These are phyloP conservation scores for Solanum corneliomulleri DNA, from an alignment of 257 asterid genomes.

Conservation along the genomic window DNA sequence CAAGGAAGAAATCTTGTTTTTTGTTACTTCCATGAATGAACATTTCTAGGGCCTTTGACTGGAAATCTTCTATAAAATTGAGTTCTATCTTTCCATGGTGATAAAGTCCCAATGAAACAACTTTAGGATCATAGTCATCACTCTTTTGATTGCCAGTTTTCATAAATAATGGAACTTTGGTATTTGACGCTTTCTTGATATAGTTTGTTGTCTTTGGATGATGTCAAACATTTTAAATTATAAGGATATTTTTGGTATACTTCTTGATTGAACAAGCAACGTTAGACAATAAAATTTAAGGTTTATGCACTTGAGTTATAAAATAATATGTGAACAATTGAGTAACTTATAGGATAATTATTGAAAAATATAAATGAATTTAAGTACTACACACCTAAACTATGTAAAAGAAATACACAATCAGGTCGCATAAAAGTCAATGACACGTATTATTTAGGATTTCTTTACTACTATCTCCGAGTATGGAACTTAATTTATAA, in stretches of 20 bases:
- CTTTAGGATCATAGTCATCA: conserved; percentile 1
- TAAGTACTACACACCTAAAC: neutral
- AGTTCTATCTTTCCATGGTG: conserved; percentile 11
- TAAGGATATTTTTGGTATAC: neutral
- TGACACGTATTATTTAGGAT: neutral
- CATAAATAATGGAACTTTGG: conserved; percentile 1
- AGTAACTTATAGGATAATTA: neutral
- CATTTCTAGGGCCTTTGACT: neutral
- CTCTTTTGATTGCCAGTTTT: neutral
- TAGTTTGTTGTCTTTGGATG: neutral
- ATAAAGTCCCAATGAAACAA: conserved; percentile 21
- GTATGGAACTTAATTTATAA: too few relatives aligned
- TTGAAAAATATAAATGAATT: neutral
- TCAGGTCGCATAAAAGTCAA: neutral
- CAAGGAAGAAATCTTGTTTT: neutral
- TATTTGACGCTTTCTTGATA: neutral
- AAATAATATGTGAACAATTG: neutral
- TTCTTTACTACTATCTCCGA: neutral
- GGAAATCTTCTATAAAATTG: conserved; percentile 6
- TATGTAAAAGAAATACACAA: neutral
- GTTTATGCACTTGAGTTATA: neutral
- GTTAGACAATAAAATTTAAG: neutral
- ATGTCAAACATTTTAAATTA: neutral
- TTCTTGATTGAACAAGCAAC: neutral
- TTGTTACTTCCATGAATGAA: neutral